Percentiles rank a stretch among this genome's conserved stretches.
These are phyloP conservation scores for Dalechampia spathulata DNA, from an alignment of 441 rosid species.

Conservation along the genomic window DNA sequence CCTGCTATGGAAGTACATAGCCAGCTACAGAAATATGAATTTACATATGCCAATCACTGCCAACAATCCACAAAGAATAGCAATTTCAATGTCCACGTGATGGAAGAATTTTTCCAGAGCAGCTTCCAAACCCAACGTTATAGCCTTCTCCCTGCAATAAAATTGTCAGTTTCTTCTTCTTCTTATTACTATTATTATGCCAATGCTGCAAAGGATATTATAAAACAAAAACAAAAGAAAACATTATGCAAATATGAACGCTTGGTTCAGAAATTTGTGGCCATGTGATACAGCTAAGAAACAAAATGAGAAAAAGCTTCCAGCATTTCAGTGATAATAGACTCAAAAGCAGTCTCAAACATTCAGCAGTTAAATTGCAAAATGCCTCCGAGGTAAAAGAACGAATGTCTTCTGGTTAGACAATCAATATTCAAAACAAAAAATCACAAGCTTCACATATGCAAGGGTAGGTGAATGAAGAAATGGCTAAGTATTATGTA, in stretches of 20 bases:
- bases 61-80: neutral
- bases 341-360: too few relatives aligned
- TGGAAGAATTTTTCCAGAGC: slow-evolving; percentile 73
- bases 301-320: too few relatives aligned
- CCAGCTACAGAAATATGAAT: neutral
- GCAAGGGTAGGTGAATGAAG: neutral
- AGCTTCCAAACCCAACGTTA: slow-evolving; percentile 77
- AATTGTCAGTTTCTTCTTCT: neutral
- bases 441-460: neutral
- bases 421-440: neutral
- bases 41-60: neutral
- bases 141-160: slow-evolving; percentile 68
- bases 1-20: too few relatives aligned
- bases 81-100: slow-evolving; percentile 4
- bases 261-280: neutral
- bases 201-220: too few relatives aligned
- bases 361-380: too few relatives aligned
- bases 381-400: too few relatives aligned
- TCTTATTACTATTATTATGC: too few relatives aligned
- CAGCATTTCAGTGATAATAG: too few relatives aligned
- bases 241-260: neutral
- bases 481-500: neutral
- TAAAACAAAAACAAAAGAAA: neutral
- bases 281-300: too few relatives aligned
- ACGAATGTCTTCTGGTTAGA: neutral